Evolutionary conservation across 2,329 filamentous ascomycete species (phyloP).

Genomic region (Penicillium sp.): DNA sequence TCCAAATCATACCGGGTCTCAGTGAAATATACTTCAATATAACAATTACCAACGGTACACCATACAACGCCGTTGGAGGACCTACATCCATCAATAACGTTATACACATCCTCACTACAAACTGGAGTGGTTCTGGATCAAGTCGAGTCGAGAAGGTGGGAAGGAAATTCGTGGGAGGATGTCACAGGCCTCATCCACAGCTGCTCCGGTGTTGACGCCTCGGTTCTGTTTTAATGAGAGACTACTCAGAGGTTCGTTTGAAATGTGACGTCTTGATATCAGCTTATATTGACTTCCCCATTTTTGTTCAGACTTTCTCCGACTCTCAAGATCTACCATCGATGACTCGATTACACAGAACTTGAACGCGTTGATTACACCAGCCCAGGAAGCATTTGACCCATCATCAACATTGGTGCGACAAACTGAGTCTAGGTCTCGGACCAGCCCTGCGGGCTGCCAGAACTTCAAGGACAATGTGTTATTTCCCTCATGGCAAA

Average conservation of each 20-base stretch:
- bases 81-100: neutral
- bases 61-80: neutral
- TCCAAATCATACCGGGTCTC: neutral
- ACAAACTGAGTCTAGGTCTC: conserved; percentile 49
- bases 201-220: conserved; percentile 59
- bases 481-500: conserved; percentile 85
- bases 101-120: conserved; percentile 23
- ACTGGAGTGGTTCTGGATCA: conserved; percentile 44
- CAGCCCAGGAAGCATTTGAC: conserved; percentile 70
- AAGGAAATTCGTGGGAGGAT: conserved; percentile 32
- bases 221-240: conserved; percentile 76
- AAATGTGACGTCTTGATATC: neutral
- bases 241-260: conserved; percentile 61
- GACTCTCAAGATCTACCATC: conserved; percentile 75
- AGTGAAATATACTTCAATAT: neutral
- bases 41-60: neutral
- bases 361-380: conserved; percentile 82
- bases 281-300: conserved; percentile 57
- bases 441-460: conserved; percentile 64
- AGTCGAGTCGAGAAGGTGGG: conserved; percentile 25
- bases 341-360: conserved; percentile 94
- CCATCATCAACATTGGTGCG: conserved; percentile 70
- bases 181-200: conserved; percentile 40
- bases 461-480: conserved; percentile 70
- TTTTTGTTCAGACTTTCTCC: conserved; percentile 72